Percentiles rank a stretch among this genome's conserved stretches.
These are phyloP conservation scores for Pelargonium nanum DNA, from an alignment of 345 rosid genomes.

Conservation along the genomic window DNA sequence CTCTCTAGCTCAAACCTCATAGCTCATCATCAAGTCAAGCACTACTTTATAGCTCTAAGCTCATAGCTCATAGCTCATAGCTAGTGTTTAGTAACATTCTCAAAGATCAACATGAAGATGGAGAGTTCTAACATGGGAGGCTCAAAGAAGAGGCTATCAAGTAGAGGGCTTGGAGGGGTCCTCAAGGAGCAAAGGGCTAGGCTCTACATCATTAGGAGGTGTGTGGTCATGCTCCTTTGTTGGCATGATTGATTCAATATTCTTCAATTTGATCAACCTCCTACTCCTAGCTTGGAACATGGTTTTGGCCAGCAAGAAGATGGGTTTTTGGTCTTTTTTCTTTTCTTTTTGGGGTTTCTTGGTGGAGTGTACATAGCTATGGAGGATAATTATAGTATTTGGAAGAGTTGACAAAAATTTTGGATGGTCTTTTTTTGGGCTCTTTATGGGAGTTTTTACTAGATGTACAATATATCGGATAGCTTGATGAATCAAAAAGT, in stretches of 20 bases:
- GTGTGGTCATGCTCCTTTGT: slow-evolving; percentile 35
- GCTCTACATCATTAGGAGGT: slow-evolving; percentile 69
- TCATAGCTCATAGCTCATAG: neutral
- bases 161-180: slow-evolving; percentile 52
- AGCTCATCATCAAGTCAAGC: too few relatives aligned
- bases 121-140: slow-evolving; percentile 29
- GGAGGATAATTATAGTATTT: slow-evolving; percentile 6
- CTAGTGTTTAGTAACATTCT: too few relatives aligned
- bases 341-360: slow-evolving; percentile 1
- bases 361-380: slow-evolving; percentile 33
- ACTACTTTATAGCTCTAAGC: neutral
- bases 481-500: neutral
- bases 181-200: slow-evolving; percentile 65
- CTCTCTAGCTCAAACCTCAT: neutral
- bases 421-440: too few relatives aligned
- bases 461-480: neutral
- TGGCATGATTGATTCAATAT: slow-evolving; percentile 25
- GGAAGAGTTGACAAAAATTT: slow-evolving; percentile 15
- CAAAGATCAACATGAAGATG: slow-evolving; percentile 37
- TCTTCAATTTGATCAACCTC: neutral
- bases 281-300: neutral
- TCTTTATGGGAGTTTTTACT: neutral
- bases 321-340: neutral
- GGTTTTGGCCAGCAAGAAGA: neutral
- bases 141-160: slow-evolving; percentile 48